phyloP scores from a whole-genome alignment of 768 basidiomycete genomes.

The Boletellus ananiceps region DNA sequence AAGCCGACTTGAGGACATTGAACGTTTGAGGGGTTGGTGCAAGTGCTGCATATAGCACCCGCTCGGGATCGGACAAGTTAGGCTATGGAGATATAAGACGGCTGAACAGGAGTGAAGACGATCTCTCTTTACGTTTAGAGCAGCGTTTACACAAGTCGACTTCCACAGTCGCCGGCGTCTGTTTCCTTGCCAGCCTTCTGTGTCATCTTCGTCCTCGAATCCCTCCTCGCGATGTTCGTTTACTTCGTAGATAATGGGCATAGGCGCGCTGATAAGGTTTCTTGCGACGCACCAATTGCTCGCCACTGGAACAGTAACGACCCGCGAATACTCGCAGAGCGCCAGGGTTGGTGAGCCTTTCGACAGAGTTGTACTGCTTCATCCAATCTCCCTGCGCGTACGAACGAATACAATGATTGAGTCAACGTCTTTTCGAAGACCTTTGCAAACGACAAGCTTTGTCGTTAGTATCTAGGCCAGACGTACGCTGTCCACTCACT shows the following conservation, averaged over 20 bases:
- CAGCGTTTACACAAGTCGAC: slow-evolving; percentile 72
- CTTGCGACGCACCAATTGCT: slow-evolving; percentile 52
- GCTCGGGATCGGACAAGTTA: slow-evolving; percentile 63
- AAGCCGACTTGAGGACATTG: slow-evolving; percentile 62
- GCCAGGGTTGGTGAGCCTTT: slow-evolving; percentile 85
- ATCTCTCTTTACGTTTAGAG: slow-evolving; percentile 54
- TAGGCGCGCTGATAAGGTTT: not conserved
- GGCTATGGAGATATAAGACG: slow-evolving; percentile 34
- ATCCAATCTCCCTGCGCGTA: slow-evolving; percentile 81
- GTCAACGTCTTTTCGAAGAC: slow-evolving; percentile 76
- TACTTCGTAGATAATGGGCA: slow-evolving; percentile 39
- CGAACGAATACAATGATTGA: slow-evolving; percentile 73
- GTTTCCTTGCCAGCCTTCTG: slow-evolving; percentile 69
- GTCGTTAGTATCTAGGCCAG: not conserved
- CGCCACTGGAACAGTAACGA: slow-evolving; percentile 74
- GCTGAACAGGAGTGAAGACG: not conserved
- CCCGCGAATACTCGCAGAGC: slow-evolving; percentile 85
- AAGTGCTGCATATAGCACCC: slow-evolving; percentile 85
- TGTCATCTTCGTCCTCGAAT: slow-evolving; percentile 39
- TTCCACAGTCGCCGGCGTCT: slow-evolving; percentile 82
- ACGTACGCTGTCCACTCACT: slow-evolving; percentile 38
- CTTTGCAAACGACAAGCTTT: slow-evolving; percentile 35
- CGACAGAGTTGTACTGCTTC: slow-evolving; percentile 80
- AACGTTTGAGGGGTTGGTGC: slow-evolving; percentile 68
- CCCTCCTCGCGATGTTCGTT: slow-evolving; percentile 48